Evolutionary conservation across 176 grass and related monocot species (phyloP).

Genomic region (Aegilops umbellulata): DNA sequence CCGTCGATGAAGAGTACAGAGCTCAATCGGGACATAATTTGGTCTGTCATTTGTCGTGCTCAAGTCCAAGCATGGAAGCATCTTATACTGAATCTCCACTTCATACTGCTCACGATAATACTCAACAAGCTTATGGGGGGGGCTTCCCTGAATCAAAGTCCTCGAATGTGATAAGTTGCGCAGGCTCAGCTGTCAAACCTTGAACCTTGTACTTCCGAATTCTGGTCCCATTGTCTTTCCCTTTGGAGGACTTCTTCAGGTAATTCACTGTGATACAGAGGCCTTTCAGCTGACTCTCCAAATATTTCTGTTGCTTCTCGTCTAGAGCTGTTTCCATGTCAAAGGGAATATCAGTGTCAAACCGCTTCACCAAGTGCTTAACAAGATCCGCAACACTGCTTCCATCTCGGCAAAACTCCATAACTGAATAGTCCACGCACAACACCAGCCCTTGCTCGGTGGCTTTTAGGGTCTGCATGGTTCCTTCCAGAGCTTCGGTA

Average conservation of each 20-base stretch:
- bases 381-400: conserved; percentile 24
- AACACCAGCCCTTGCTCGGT: conserved; percentile 38
- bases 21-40: conserved; percentile 48
- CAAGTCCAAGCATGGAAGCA: conserved; percentile 55
- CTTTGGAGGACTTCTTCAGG: not conserved
- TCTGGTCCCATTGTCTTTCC: not conserved
- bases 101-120: conserved; percentile 24
- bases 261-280: conserved; percentile 43
- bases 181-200: conserved; percentile 33
- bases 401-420: conserved; percentile 38
- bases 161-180: conserved; percentile 22
- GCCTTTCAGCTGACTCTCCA: conserved; percentile 28
- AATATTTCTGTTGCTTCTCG: not conserved
- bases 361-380: not conserved
- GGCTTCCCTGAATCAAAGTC: conserved; percentile 24
- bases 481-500: conserved; percentile 32
- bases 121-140: conserved; percentile 18
- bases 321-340: not conserved
- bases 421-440: conserved; percentile 38
- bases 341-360: not conserved
- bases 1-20: conserved; percentile 36
- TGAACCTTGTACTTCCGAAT: conserved; percentile 40
- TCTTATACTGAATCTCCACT: conserved; percentile 1
- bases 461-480: conserved; percentile 34
- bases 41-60: conserved; percentile 34